Base-by-base conservation (phyloP, 2,329 filamentous ascomycete genomes). In the Trichoderma pleuroti region DNA sequence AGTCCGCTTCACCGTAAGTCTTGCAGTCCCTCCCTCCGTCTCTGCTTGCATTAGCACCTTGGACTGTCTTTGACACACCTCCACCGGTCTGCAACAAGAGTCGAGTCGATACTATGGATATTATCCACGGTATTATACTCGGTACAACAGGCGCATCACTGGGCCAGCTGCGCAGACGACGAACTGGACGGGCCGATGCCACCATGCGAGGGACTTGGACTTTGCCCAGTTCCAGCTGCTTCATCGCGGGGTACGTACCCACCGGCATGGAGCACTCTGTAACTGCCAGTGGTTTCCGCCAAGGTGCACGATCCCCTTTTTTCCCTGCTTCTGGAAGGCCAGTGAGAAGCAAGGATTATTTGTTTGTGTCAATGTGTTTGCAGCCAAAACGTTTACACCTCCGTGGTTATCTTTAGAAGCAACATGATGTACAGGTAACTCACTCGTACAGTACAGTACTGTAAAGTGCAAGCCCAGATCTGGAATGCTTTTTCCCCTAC, bases 191-290 rank as follows among this genome's bases (percentile, higher is more conserved):
- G 67, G 67, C 67, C 67, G 67, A 70, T 70, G 67, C 42, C 67
- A 70, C 28, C 32, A 49, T 34, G 32, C 30, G 18, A 59, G 56
- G n/a, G 39, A 59, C 56, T 12, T 57, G 54, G 28, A 32, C 42
- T 42, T 36, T 57, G 65, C 36, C 65, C 52, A 52, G n/a, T n/a
- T 24, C 49, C 57, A 28, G 21, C 34, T 59, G 56, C 66, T 52
- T 52, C 66, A 68, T 68, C 66, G 66, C 66, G 66, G 66, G 66
- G 66, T 61, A 68, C 66, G 66, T 68, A 68, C 34, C 66, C 66
- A 61, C 66, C 6, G 56, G 6, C 26, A 68, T 52, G 66, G 66
- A 68, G 66, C 54, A 68, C 26, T 61, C 66, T 68, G 66, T 68
- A 60, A 68, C 66, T 61, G 66, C 54, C 66, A 49, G 56, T 9